Conservation (phyloP, 2,329 filamentous ascomycete species). For the Fusarium burgessii region DNA sequence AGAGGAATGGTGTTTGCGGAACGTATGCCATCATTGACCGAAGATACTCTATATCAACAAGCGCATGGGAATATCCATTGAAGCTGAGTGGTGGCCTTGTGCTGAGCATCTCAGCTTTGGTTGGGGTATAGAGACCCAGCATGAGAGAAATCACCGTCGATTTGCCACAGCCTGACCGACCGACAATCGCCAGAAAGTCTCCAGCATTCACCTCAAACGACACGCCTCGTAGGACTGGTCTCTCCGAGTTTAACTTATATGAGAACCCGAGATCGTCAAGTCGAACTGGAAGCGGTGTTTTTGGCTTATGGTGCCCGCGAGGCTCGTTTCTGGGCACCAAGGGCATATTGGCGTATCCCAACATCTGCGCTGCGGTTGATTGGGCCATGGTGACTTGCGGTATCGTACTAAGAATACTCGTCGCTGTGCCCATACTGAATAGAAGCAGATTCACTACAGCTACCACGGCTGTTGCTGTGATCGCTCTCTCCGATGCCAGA, state of each 20-base stretch:
- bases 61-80: slow-evolving; percentile 65
- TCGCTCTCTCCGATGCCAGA: slow-evolving; percentile 60
- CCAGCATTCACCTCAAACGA: slow-evolving; percentile 73
- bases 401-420: slow-evolving; percentile 76
- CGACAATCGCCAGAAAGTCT: slow-evolving; percentile 81
- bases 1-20: slow-evolving; percentile 78
- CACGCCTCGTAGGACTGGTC: slow-evolving; percentile 71
- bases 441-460: slow-evolving; percentile 85
- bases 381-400: slow-evolving; percentile 83
- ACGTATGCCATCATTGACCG: slow-evolving; percentile 75
- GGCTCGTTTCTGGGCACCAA: slow-evolving; percentile 67
- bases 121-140: slow-evolving; percentile 74
- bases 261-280: slow-evolving; percentile 71
- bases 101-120: neutral
- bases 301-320: slow-evolving; percentile 53
- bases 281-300: slow-evolving; percentile 60
- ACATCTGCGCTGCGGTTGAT: slow-evolving; percentile 77
- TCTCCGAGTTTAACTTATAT: slow-evolving; percentile 71
- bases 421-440: slow-evolving; percentile 82
- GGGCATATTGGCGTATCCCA: slow-evolving; percentile 75
- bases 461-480: slow-evolving; percentile 71
- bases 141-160: slow-evolving; percentile 84
- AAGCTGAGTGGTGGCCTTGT: slow-evolving; percentile 63
- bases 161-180: slow-evolving; percentile 90
- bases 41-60: slow-evolving; percentile 70